Evolutionary conservation across 2,329 filamentous ascomycete species (phyloP).

Genomic region (Colletotrichum sp.): DNA sequence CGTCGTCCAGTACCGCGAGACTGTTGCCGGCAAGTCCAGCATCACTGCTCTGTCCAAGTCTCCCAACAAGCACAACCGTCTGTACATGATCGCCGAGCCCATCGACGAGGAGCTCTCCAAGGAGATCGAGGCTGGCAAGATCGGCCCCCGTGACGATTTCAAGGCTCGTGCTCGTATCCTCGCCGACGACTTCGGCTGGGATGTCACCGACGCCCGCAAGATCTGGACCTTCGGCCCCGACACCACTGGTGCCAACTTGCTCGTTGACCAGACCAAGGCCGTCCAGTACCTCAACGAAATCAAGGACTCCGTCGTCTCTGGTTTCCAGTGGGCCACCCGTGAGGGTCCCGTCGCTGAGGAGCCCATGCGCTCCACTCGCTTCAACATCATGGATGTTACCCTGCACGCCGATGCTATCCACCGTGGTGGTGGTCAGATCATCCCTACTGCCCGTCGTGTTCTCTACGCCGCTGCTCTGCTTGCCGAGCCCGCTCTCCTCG

Average conservation of each 20-base stretch:
- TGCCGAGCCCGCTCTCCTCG: slow-evolving; percentile 87
- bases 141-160: slow-evolving; percentile 96
- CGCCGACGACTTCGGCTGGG: slow-evolving; percentile 97
- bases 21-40: slow-evolving; percentile 81
- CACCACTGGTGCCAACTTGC: slow-evolving; percentile 95
- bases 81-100: slow-evolving; percentile 93
- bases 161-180: slow-evolving; percentile 96
- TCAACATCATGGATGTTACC: slow-evolving; percentile 99
- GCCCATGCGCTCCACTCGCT: slow-evolving; percentile 95
- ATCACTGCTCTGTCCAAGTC: slow-evolving; percentile 99
- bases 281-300: slow-evolving; percentile 99
- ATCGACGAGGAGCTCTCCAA: slow-evolving; percentile 89
- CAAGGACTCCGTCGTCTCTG: slow-evolving; percentile 99
- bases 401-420: slow-evolving; percentile 99
- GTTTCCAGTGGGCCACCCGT: slow-evolving; percentile 99
- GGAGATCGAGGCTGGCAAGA: slow-evolving; percentile 91
- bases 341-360: slow-evolving; percentile 98
- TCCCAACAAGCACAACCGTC: slow-evolving; percentile 99
- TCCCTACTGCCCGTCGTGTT: slow-evolving; percentile 96
- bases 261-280: slow-evolving; percentile 99
- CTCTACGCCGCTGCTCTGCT: slow-evolving; percentile 92
- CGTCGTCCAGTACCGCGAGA: slow-evolving; percentile 98
- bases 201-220: slow-evolving; percentile 99
- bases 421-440: slow-evolving; percentile 99
- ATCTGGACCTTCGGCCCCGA: slow-evolving; percentile 99